Evolutionary conservation across 129 eudicot species (phyloP), one percentile per base, ranked within the genome.

Genomic region (Cynara cardunculus): DNA sequence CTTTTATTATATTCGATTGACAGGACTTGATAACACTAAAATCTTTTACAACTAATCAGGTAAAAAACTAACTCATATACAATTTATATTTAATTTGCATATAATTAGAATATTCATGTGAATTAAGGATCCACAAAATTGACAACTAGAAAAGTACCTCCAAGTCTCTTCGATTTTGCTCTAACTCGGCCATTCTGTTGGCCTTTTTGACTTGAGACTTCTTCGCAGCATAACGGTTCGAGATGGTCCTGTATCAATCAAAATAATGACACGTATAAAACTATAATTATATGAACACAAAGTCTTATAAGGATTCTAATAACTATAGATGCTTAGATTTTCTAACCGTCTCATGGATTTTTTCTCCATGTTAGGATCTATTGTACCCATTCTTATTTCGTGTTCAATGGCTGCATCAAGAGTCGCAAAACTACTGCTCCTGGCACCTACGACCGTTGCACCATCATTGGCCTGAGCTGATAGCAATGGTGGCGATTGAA

Each of bases 211-310:
- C 75, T 9, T 74, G 78, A 74, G 75, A 76, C 30, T 74, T 81
- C 80, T 81, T 81, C 14, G 75, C 84, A 28, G 84, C 84, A 74
- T 81, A 81, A 49, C 84, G 80, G n/a, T 81, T 81, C 11, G 84
- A 74, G 37, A 81, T 22, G 25, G 44, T 18, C 14, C 84, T 81
- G 31, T 61, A 18, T 25, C 0, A 19, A 27, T 28, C 16, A 69
- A 53, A 30, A 69, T 41, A 37, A 9, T 5, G n/a, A 39, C 5
- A 27, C 25, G 5, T 0, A 19, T n/a, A 41, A 27, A 41, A 46
- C 8, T 41, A 41, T 41, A 41, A 41, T 12, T 12, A 41, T 53
- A 53, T 18, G 3, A 53, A 53, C 64, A 53, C 7, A 53, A 53
- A 53, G 3, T 4, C 3, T 53, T 53, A 53, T 53, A 53, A 53